phyloP scores from a whole-genome alignment of 2,329 filamentous ascomycete genomes.

The Xylaria sp. region DNA sequence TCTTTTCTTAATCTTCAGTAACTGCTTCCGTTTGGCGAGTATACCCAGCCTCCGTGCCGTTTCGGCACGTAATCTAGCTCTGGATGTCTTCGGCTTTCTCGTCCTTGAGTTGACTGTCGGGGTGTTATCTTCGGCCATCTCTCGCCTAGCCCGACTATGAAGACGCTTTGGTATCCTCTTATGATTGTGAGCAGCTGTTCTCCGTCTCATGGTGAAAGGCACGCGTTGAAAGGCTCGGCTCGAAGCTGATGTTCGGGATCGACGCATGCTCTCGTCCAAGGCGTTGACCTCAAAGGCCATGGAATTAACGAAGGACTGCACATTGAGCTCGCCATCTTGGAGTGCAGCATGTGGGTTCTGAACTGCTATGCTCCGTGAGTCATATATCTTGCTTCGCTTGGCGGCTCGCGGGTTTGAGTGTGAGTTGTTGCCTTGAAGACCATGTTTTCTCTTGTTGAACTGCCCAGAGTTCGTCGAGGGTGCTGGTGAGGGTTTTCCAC shows the following conservation, averaged over 20 bases:
- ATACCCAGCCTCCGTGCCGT: slow-evolving; percentile 76
- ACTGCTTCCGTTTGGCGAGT: slow-evolving; percentile 65
- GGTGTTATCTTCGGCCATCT: slow-evolving; percentile 92
- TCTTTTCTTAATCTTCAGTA: slow-evolving; percentile 51
- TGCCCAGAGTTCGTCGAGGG: slow-evolving; percentile 27
- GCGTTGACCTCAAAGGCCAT: slow-evolving; percentile 91
- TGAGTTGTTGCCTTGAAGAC: slow-evolving; percentile 42
- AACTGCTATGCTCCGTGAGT: slow-evolving; percentile 61
- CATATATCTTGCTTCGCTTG: slow-evolving; percentile 60
- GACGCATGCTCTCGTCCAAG: slow-evolving; percentile 82
- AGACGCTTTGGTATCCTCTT: slow-evolving; percentile 86
- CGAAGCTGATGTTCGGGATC: slow-evolving; percentile 69
- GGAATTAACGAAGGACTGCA: slow-evolving; percentile 83
- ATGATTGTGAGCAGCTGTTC: slow-evolving; percentile 95
- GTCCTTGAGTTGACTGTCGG: slow-evolving; percentile 76
- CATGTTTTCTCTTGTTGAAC: slow-evolving; percentile 46
- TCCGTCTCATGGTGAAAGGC: slow-evolving; percentile 81
- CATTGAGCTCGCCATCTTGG: slow-evolving; percentile 81
- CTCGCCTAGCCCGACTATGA: slow-evolving; percentile 71
- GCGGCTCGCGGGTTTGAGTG: slow-evolving; percentile 43
- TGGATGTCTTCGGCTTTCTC: slow-evolving; percentile 68
- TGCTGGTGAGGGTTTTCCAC: slow-evolving; percentile 13
- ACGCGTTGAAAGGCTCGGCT: slow-evolving; percentile 91
- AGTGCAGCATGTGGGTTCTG: slow-evolving; percentile 63
- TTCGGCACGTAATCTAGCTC: slow-evolving; percentile 74